phyloP scores from a whole-genome alignment of 306 rosid genomes.

The Dalbergia oliveri region DNA sequence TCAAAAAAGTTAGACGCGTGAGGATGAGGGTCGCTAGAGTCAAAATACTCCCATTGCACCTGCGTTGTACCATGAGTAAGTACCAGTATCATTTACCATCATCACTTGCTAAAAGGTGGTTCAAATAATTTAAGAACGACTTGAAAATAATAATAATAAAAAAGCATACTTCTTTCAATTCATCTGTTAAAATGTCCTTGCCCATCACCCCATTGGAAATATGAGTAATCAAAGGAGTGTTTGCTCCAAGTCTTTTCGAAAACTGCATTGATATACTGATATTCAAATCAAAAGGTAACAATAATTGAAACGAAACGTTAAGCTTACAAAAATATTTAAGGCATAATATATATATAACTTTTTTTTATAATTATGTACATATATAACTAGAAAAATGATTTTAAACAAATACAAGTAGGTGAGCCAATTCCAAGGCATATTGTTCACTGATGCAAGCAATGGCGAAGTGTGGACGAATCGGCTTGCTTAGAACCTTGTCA shows the following conservation, averaged over 20 bases:
- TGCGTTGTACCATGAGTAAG: not conserved
- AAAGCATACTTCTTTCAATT: slow-evolving; percentile 28
- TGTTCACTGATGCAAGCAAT: slow-evolving; percentile 47
- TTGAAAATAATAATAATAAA: not conserved
- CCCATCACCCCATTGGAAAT: slow-evolving; percentile 46
- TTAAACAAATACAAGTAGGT: slow-evolving; percentile 14
- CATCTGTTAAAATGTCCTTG: slow-evolving; percentile 10
- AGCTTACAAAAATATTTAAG: not conserved
- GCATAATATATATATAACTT: not conserved
- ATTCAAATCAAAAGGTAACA: slow-evolving; percentile 1
- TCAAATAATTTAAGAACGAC: not conserved
- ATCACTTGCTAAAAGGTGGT: not conserved
- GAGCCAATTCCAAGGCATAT: slow-evolving; percentile 39
- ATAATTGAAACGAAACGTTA: not conserved
- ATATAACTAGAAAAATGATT: not conserved
- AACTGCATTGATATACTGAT: slow-evolving; percentile 30
- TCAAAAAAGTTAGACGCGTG: not conserved
- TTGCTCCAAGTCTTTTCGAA: slow-evolving; percentile 23
- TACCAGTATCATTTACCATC: not conserved
- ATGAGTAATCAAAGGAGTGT: slow-evolving; percentile 44
- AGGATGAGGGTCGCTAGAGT: slow-evolving; percentile 20
- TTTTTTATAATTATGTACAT: no score
- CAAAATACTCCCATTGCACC: slow-evolving; percentile 46
- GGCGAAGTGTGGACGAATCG: slow-evolving; percentile 66
- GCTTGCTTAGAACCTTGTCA: slow-evolving; percentile 56